phyloP scores from a whole-genome alignment of 2,329 filamentous ascomycete species.

The Trichoderma harzianum region DNA sequence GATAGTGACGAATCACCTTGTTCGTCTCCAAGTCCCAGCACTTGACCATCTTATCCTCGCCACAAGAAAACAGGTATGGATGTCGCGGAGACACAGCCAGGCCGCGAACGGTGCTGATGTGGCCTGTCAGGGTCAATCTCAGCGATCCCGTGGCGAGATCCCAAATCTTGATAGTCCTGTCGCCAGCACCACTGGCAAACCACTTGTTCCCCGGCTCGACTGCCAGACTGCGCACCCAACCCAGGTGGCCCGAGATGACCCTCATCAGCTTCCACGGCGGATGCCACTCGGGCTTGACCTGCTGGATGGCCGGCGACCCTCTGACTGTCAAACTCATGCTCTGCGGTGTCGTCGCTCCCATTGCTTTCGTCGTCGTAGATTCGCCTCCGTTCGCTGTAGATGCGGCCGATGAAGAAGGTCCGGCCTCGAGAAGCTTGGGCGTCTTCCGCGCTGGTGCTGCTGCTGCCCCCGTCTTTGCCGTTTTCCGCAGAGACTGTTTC shows the following conservation, averaged over 20 bases:
- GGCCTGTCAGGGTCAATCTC: slow-evolving; percentile 82
- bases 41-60: slow-evolving; percentile 99
- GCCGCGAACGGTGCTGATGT: slow-evolving; percentile 90
- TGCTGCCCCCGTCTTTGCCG: slow-evolving; percentile 51
- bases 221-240: slow-evolving; percentile 86
- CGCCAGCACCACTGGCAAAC: slow-evolving; percentile 94
- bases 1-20: slow-evolving; percentile 96
- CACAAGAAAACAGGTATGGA: slow-evolving; percentile 96
- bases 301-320: slow-evolving; percentile 31
- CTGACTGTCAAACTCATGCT: slow-evolving; percentile 34
- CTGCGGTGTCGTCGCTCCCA: slow-evolving; percentile 20
- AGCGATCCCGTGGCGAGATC: slow-evolving; percentile 86
- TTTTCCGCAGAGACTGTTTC: slow-evolving; percentile 32
- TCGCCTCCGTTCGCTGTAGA: slow-evolving; percentile 19
- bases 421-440: slow-evolving; percentile 40
- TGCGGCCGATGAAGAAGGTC: slow-evolving; percentile 32
- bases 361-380: slow-evolving; percentile 11
- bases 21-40: slow-evolving; percentile 99
- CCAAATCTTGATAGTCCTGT: slow-evolving; percentile 98
- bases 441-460: slow-evolving; percentile 32
- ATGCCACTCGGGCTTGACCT: slow-evolving; percentile 86
- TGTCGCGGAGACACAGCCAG: slow-evolving; percentile 89
- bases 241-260: slow-evolving; percentile 92
- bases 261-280: slow-evolving; percentile 98
- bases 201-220: slow-evolving; percentile 96